Conservation (phyloP, 2,329 filamentous ascomycete species). For the Colletotrichum caudatum region DNA sequence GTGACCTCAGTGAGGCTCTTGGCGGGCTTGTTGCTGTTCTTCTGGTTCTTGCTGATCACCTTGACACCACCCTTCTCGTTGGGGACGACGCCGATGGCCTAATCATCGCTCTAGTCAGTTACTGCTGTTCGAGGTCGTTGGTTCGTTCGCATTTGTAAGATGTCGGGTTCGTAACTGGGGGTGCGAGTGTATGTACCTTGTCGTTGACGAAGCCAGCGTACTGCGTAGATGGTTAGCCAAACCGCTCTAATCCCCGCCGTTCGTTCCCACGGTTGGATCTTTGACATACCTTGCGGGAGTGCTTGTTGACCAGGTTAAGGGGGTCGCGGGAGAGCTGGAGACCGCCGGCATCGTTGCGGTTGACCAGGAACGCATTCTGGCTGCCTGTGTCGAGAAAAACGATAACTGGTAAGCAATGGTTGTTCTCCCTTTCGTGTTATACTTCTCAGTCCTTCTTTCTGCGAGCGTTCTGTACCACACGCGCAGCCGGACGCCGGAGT, state of each 20-base stretch:
- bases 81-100: conserved; percentile 86
- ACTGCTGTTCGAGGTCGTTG: conserved; percentile 35
- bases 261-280: too few species aligned
- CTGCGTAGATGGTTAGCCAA: conserved; percentile 63
- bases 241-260: background rate
- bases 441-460: background rate
- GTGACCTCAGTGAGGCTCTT: conserved; percentile 72
- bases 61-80: conserved; percentile 83
- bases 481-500: conserved; percentile 13
- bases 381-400: conserved; percentile 71
- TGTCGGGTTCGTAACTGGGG: background rate
- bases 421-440: background rate
- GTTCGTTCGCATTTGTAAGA: conserved; percentile 28
- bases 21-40: conserved; percentile 78
- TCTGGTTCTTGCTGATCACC: conserved; percentile 87
- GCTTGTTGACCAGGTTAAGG: conserved; percentile 91
- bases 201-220: conserved; percentile 93
- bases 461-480: background rate
- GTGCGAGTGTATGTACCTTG: conserved; percentile 72
- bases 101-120: conserved; percentile 42
- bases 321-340: conserved; percentile 94
- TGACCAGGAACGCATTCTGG: conserved; percentile 92
- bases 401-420: conserved; percentile 20
- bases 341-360: conserved; percentile 84
- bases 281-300: conserved; percentile 83